Evolutionary conservation across 441 rosid species (phyloP).

Genomic region (Croton setiger): DNA sequence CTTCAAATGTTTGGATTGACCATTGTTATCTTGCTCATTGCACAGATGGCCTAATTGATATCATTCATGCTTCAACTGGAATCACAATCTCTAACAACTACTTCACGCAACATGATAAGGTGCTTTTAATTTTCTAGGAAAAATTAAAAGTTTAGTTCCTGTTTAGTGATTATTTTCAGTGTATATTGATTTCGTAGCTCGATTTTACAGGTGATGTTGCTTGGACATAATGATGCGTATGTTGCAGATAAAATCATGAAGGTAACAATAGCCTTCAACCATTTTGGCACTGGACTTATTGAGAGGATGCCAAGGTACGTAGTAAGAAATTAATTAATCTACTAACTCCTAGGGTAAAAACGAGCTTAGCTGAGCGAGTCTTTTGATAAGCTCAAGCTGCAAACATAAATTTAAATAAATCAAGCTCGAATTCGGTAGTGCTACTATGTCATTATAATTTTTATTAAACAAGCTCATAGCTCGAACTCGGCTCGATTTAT

Average conservation of each 20-base stretch:
- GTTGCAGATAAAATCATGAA: constrained; percentile 58
- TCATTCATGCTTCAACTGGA: constrained; percentile 79
- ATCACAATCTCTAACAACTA: constrained; percentile 83
- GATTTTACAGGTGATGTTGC: constrained; percentile 62
- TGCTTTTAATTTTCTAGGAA: constrained; percentile 3
- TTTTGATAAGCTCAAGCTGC: too few species aligned
- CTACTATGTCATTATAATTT: too few species aligned
- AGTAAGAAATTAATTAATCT: not conserved
- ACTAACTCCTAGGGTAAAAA: not conserved
- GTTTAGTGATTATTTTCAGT: not conserved
- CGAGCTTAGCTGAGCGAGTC: too few species aligned
- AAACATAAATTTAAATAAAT: too few species aligned
- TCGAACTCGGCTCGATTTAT: too few species aligned
- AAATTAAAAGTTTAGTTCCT: not conserved
- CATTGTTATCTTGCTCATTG: constrained; percentile 76
- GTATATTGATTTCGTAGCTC: not conserved
- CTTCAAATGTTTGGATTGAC: constrained; percentile 86
- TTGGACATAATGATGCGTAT: constrained; percentile 55
- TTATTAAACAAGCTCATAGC: too few species aligned
- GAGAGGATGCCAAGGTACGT: constrained; percentile 82
- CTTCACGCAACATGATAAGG: constrained; percentile 79
- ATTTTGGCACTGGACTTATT: constrained; percentile 59
- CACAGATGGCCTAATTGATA: constrained; percentile 83
- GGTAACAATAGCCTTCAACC: constrained; percentile 68
- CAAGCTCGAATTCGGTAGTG: too few species aligned